Conservation (phyloP, 441 rosid species). For the Bocquillonia castaneifolia region DNA sequence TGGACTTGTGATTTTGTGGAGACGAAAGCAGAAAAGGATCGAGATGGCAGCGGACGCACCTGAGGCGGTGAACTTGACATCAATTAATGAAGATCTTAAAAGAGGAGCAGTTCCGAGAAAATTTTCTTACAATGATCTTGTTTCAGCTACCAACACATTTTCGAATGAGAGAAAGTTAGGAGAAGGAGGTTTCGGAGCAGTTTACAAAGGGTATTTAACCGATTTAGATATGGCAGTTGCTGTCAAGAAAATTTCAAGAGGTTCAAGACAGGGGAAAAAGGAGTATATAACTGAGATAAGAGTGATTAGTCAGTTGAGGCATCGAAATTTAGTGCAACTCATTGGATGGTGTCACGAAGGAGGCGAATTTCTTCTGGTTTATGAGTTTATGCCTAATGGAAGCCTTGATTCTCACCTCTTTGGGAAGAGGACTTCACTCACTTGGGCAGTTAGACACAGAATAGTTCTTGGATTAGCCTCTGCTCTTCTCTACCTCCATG, state of each 20-base stretch:
- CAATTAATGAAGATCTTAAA: slow-evolving; percentile 20
- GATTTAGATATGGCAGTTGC: slow-evolving; percentile 2
- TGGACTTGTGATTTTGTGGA: slow-evolving; percentile 1
- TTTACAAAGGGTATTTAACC: slow-evolving; percentile 7
- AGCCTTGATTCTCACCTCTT: slow-evolving; percentile 34
- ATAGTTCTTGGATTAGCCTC: slow-evolving; percentile 43
- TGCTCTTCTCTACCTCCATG: slow-evolving; percentile 44
- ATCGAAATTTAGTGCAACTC: slow-evolving; percentile 13
- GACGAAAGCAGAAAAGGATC: not conserved
- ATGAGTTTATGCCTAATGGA: slow-evolving; percentile 19
- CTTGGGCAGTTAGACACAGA: slow-evolving; percentile 35
- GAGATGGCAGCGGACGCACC: not conserved
- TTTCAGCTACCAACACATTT: slow-evolving; percentile 19
- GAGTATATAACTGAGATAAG: slow-evolving; percentile 8
- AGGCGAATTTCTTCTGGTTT: not conserved
- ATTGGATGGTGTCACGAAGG: slow-evolving; percentile 12
- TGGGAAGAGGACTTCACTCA: not conserved
- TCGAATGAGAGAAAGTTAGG: slow-evolving; percentile 13
- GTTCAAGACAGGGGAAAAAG: not conserved
- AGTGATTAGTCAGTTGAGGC: slow-evolving; percentile 8
- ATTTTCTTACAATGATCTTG: slow-evolving; percentile 19
- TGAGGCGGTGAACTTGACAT: slow-evolving; percentile 17
- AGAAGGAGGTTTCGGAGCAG: slow-evolving; percentile 19
- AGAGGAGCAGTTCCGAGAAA: slow-evolving; percentile 9
- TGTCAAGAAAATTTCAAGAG: slow-evolving; percentile 12